These are phyloP conservation scores for Orbilia quercus DNA, from an alignment of 2,329 filamentous ascomycete species.

Conservation along the genomic window DNA sequence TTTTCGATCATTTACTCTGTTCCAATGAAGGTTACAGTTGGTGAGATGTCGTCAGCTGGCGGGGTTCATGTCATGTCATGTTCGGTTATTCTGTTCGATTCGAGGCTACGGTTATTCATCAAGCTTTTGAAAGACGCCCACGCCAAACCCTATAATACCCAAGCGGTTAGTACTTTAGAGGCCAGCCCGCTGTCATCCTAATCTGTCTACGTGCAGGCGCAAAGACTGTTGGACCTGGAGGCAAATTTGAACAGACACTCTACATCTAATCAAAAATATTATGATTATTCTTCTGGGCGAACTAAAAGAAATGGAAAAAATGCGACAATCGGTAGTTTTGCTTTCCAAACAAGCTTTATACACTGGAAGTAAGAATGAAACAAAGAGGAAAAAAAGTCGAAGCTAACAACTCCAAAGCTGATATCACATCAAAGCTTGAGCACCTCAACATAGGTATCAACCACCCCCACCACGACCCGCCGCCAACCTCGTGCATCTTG, in stretches of 20 bases:
- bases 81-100: background rate
- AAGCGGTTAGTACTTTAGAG: too few relatives aligned
- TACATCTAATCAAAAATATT: background rate
- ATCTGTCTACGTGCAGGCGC: constrained; percentile 1
- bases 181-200: background rate
- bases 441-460: constrained; percentile 26
- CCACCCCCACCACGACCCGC: constrained; percentile 1
- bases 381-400: constrained; percentile 16
- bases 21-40: background rate
- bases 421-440: constrained; percentile 24
- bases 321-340: background rate
- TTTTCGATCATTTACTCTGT: background rate
- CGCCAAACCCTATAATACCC: too few relatives aligned
- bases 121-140: background rate
- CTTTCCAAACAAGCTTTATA: constrained; percentile 33
- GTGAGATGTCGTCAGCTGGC: background rate
- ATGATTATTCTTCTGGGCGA: background rate
- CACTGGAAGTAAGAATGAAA: constrained; percentile 18
- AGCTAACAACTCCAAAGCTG: constrained; percentile 50
- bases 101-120: too few relatives aligned
- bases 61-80: too few relatives aligned
- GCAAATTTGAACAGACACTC: background rate
- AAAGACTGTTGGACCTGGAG: background rate
- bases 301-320: background rate
- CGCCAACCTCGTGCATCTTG: constrained; percentile 18